Percentiles rank a stretch among this genome's conserved stretches.
Evolutionary conservation across 208 protist genomes (phyloP).

Genomic region (Trypanosoma rangeli): DNA sequence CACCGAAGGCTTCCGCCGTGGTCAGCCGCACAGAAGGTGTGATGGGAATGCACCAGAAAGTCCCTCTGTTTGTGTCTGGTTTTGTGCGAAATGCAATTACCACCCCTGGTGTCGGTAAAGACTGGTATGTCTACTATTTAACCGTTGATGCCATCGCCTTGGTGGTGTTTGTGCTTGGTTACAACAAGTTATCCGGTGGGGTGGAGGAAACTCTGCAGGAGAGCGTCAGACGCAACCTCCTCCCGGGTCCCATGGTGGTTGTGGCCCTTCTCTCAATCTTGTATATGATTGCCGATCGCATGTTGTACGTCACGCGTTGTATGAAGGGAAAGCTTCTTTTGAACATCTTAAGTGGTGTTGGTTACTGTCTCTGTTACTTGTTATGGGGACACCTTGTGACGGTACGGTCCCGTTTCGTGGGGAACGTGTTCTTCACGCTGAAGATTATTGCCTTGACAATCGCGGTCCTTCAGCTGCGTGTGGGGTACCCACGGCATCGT

Average conservation of each 20-base stretch:
- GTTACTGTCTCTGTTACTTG: constrained; percentile 53
- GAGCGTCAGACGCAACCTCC: constrained; percentile 66
- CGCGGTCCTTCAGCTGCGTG: constrained; percentile 55
- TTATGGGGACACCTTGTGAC: constrained; percentile 46
- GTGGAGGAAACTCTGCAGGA: constrained; percentile 47
- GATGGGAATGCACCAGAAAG: background rate
- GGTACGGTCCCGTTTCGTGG: constrained; percentile 21
- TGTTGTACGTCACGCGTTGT: constrained; percentile 59
- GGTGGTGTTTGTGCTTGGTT: constrained; percentile 48
- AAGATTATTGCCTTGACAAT: constrained; percentile 48
- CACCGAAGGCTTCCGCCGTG: background rate
- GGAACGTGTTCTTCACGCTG: constrained; percentile 50
- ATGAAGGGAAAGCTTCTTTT: constrained; percentile 50
- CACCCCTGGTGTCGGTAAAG: constrained; percentile 47
- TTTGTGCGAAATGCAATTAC: constrained; percentile 40
- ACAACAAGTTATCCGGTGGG: constrained; percentile 49
- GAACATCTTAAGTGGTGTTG: constrained; percentile 38
- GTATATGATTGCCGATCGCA: constrained; percentile 65
- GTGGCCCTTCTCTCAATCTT: constrained; percentile 58
- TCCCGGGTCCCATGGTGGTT: constrained; percentile 72
- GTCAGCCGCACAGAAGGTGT: background rate
- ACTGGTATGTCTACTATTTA: constrained; percentile 71
- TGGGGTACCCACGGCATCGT: constrained; percentile 59
- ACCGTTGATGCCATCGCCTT: constrained; percentile 48
- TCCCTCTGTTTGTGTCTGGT: background rate